phyloP scores from a whole-genome alignment of 345 rosid genomes.

The Gossypium stocksii region DNA sequence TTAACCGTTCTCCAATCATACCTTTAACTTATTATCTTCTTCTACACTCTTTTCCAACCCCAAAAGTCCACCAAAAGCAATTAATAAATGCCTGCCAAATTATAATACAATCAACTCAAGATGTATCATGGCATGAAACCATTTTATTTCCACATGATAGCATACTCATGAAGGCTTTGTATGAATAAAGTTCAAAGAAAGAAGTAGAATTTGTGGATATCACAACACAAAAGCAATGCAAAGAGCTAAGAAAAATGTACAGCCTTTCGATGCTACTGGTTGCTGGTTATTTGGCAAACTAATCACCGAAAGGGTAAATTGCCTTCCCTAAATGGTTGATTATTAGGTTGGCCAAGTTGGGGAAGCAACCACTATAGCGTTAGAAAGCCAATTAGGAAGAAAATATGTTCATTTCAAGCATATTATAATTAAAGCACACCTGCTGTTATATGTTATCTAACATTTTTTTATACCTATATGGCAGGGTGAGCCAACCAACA shows the following conservation, averaged over 20 bases:
- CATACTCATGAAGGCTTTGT: background rate
- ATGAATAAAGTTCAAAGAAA: background rate
- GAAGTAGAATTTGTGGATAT: background rate
- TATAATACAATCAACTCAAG: background rate
- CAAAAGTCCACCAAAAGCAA: constrained; percentile 96
- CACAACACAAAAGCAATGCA: background rate
- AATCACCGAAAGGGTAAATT: background rate
- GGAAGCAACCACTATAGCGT: background rate
- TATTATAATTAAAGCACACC: background rate
- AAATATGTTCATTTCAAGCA: background rate
- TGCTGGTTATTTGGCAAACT: background rate
- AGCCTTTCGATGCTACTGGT: background rate
- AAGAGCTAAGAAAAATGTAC: background rate
- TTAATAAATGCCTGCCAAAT: constrained; percentile 62
- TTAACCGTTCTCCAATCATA: constrained; percentile 15
- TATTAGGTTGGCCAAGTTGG: background rate
- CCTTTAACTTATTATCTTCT: constrained; percentile 69
- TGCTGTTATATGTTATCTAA: background rate
- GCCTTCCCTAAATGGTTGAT: background rate
- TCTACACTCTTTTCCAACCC: constrained; percentile 82
- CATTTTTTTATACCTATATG: background rate
- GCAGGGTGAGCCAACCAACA: background rate
- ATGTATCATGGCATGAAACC: background rate
- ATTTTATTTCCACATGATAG: background rate
- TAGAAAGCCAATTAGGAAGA: background rate